Base-by-base conservation (phyloP, 106 monocot genomes). In the Iris macrosiphon region DNA sequence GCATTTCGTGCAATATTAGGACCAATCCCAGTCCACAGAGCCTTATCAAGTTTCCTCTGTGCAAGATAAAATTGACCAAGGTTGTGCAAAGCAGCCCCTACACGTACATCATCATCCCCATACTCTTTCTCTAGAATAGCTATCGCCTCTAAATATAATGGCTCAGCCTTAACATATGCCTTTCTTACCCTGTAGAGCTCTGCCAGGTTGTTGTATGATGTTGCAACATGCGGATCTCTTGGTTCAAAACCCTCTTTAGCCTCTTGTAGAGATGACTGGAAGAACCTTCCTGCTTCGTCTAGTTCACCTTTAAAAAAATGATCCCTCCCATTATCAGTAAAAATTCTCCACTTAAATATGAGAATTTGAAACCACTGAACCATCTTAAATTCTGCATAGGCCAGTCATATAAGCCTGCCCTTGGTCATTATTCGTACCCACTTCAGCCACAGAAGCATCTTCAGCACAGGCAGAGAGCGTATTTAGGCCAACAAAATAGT, bases 141-240 rank as follows among this genome's bases (percentile, higher is more conserved):
- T 58, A 96, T 77, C 33, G 95, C 85, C 39, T 90, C 83, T 45
- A 86, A 40, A 74, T 96, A 96, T 45, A 89, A 72, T 43, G 89
- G 89, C 59, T 96, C 95, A 45, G 95, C 95, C 67, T 86, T 89
- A 22, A 74, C 85, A 72, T 74, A 96, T 74, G 56, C 65, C 64
- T 75, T 89, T 64, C 56, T 76, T 22, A 86, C 65, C 57, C 86
- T 79, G 51, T 96, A 89, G 43, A 96, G 45, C 51, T 82, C 87
- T 24, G 87, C 87, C 86, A 96, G 69, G 73, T 96, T 96, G 72
- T 90, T 96, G 60, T 59, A 90, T 42, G 90, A 79, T 61, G 96
- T 86, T 18, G 90, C 96, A 74, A 96, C 96, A 90, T 96, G 96
- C 42, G 96, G 76, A 73, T 96, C 96, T 52, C 73, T 85, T 17